These are phyloP conservation scores for Cystoderma amianthinum DNA, from an alignment of 768 basidiomycete species.

Conservation along the genomic window DNA sequence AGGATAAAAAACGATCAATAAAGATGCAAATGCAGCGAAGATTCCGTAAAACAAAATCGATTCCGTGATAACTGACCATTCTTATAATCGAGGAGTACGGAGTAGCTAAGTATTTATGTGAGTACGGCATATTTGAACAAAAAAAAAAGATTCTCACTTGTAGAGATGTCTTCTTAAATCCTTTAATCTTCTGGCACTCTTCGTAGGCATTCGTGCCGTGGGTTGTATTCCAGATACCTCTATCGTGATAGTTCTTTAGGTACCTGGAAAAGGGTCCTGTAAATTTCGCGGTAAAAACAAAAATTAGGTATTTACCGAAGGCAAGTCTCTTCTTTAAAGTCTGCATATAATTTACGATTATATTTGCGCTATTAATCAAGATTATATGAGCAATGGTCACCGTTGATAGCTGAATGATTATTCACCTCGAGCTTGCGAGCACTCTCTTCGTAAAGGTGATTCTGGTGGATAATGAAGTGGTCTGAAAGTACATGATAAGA, in stretches of 20 bases:
- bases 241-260: slow-evolving; percentile 49
- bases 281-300: background rate
- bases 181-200: slow-evolving; percentile 63
- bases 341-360: slow-evolving; percentile 66
- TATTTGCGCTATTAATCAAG: slow-evolving; percentile 46
- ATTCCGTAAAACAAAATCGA: too few relatives aligned
- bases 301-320: slow-evolving; percentile 36
- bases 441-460: slow-evolving; percentile 73
- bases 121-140: too few relatives aligned
- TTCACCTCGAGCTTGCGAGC: slow-evolving; percentile 64
- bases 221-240: slow-evolving; percentile 41
- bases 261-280: slow-evolving; percentile 35
- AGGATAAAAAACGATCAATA: too few relatives aligned
- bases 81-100: too few relatives aligned
- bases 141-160: too few relatives aligned
- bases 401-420: background rate
- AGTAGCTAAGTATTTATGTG: too few relatives aligned
- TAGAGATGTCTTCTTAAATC: slow-evolving; percentile 30
- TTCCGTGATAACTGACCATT: too few relatives aligned
- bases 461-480: slow-evolving; percentile 87
- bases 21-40: too few relatives aligned
- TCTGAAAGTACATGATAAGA: slow-evolving; percentile 80
- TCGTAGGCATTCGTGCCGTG: slow-evolving; percentile 45
- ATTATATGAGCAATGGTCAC: background rate
- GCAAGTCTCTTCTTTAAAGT: slow-evolving; percentile 71